Evolutionary conservation across 805 yeast genomes (phyloP), one percentile per base, ranked within the genome.

Genomic region (Pichia membranifaciens): DNA sequence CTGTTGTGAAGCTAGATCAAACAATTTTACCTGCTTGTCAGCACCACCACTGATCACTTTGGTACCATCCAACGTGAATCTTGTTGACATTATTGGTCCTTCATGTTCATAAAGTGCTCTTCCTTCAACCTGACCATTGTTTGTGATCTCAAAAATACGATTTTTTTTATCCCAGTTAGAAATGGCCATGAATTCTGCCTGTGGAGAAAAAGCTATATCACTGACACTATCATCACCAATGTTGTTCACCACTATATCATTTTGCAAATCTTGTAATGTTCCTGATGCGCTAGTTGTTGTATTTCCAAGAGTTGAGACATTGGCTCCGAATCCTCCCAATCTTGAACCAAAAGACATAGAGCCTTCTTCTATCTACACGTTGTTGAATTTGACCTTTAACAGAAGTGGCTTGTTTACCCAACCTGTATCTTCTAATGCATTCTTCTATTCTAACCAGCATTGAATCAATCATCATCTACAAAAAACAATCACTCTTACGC

Each of bases 141-240:
- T 72, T 38, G 82, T 74, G 16, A 90, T 80, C 65, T 93, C 98
- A 72, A 93, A 93, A 47, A 93, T 82, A 51, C 98, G 76, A 37
- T 88, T 96, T 62, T 88, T 89, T 58, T 84, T 86, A 67, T 93
- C 99, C 99, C 99, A 93, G 16, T 95, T 83, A 16, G 95, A 77
- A 3, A 81, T 93, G 3, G 95, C 79, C 50, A 93, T 64, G 49
- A 80, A 72, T 54, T 93, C 96, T 17, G 84, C 91, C 54, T 75
- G 85, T 15, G 98, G 87, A 12, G 96, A 86, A 67, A 91, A 93
- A 17, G 88, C 72, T 47, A 93, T 64, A 56, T 87, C 95, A 4
- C 90, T 76, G 16, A 93, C 75, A 2, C 96, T 82, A 64, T 93
- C 99, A 52, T 87, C 95, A n/a, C 96, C 96, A 3, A 91, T 87